Percentiles rank a stretch among this genome's conserved stretches.
Conservation (phyloP, 2,329 filamentous ascomycete genomes). For the Paecilomyces variotii region DNA sequence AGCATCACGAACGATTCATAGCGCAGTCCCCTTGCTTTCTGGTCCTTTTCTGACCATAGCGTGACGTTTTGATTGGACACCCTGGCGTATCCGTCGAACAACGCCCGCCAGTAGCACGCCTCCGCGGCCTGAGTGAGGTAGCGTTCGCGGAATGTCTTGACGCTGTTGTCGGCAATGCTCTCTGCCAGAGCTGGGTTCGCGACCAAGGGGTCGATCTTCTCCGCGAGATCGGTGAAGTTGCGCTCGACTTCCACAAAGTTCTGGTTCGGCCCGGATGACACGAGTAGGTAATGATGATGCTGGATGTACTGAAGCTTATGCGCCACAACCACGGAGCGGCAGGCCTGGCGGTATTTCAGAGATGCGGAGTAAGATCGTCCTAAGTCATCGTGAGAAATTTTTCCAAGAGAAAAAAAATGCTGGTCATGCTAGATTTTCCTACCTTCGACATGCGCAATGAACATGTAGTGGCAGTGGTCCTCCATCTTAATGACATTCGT, state of each 20-base stretch:
- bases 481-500: constrained; percentile 41
- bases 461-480: constrained; percentile 47
- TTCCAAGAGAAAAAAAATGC: not conserved
- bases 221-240: constrained; percentile 49
- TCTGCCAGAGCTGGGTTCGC: constrained; percentile 30
- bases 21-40: constrained; percentile 14
- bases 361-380: constrained; percentile 41
- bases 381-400: constrained; percentile 3
- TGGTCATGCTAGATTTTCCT: constrained; percentile 6
- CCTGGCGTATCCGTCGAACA: constrained; percentile 27
- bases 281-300: constrained; percentile 40
- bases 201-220: constrained; percentile 31
- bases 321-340: constrained; percentile 40
- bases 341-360: constrained; percentile 45
- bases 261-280: constrained; percentile 35
- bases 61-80: constrained; percentile 16
- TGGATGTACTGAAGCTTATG: constrained; percentile 42
- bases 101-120: constrained; percentile 44
- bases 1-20: constrained; percentile 26
- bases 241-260: constrained; percentile 42
- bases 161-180: constrained; percentile 40
- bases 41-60: constrained; percentile 5
- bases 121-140: constrained; percentile 45
- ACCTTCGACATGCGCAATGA: constrained; percentile 47
- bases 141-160: constrained; percentile 39